These are phyloP conservation scores for Lichtheimia hyalospora DNA, from an alignment of 371 early-diverging fungal genomes.

Conservation along the genomic window DNA sequence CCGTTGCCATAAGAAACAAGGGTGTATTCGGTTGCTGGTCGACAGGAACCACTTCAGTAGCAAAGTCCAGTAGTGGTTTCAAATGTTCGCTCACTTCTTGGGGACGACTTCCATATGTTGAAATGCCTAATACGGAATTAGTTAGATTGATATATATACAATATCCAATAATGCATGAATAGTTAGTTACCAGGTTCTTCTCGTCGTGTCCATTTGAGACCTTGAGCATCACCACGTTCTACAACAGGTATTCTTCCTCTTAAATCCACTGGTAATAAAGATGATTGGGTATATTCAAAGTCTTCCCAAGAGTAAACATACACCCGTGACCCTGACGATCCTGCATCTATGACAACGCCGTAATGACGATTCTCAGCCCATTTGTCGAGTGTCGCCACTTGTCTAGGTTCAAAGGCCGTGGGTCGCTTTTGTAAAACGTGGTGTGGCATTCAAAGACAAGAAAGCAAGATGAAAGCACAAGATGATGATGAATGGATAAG, in stretches of 20 bases:
- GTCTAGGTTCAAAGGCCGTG: conserved; percentile 2
- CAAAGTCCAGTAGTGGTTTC: conserved; percentile 78
- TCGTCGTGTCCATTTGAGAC: conserved; percentile 70
- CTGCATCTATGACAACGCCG: conserved; percentile 93
- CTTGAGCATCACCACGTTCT: conserved; percentile 68
- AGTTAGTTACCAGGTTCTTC: conserved; percentile 65
- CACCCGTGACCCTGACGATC: conserved; percentile 89
- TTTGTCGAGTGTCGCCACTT: background rate
- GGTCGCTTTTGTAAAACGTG: conserved; percentile 4
- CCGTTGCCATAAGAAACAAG: conserved; percentile 89
- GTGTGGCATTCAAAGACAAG: too few relatives aligned
- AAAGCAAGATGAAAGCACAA: too few relatives aligned
- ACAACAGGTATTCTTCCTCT: conserved; percentile 63
- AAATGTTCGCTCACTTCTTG: conserved; percentile 60
- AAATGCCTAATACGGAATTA: background rate
- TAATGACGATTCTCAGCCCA: conserved; percentile 66
- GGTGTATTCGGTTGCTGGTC: conserved; percentile 67
- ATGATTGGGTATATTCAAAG: conserved; percentile 38
- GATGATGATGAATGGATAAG: too few relatives aligned
- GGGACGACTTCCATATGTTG: conserved; percentile 57
- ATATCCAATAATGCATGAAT: too few relatives aligned
- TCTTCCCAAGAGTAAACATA: conserved; percentile 90
- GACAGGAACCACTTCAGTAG: conserved; percentile 68
- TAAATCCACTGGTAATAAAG: conserved; percentile 15
- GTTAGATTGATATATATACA: too few relatives aligned